Base-by-base conservation (phyloP, 306 rosid genomes). In the Aeschynomene evenia region DNA sequence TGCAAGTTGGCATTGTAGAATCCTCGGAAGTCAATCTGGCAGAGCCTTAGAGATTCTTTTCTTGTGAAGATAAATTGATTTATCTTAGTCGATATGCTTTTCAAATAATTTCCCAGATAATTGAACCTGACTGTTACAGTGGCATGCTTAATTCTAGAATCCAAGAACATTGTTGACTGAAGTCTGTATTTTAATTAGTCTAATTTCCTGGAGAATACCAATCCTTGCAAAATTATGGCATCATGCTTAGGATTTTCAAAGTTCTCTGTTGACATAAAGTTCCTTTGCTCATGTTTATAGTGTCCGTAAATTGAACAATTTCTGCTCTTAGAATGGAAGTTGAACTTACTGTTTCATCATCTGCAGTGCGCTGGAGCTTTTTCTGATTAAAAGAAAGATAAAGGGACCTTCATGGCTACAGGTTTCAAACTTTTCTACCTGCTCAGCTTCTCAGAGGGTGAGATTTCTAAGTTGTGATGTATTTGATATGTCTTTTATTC, bases 371-470 rank as follows among this genome's bases (percentile, higher is more conserved):
- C 80, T 91, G 75, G 99, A 94, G 84, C 95, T 77, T 76, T 83
- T 91, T 64, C 89, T 94, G 79, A 62, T 94, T 74, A 90, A 94
- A 81, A 83, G 99, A 73, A 87, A 88, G 81, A 94, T 88, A 65
- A 87, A 82, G 83, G 99, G 99, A 49, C 99, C 99, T 58, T 84
- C 91, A 28, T 94, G 99, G 99, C 72, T 94, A 51, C 82, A 82
- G 49, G 31, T 91, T 78, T 81, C 95, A 28, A 83, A 85, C 46
- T 88, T 87, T 83, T 77, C 80, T 63, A 21, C 69, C 50, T 37
- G 85, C 54, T 66, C 83, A 68, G 77, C 84, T 84, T 77, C 92
- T 59, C 88, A 80, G 76, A 82, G 88, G 96, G 98, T 90, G 77
- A 85, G 91, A 63, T 78, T 68, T 62, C 34, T 24, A 62, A 36